Conservation (phyloP, 2,329 filamentous ascomycete species). For the Rugonectria rugulosa region DNA sequence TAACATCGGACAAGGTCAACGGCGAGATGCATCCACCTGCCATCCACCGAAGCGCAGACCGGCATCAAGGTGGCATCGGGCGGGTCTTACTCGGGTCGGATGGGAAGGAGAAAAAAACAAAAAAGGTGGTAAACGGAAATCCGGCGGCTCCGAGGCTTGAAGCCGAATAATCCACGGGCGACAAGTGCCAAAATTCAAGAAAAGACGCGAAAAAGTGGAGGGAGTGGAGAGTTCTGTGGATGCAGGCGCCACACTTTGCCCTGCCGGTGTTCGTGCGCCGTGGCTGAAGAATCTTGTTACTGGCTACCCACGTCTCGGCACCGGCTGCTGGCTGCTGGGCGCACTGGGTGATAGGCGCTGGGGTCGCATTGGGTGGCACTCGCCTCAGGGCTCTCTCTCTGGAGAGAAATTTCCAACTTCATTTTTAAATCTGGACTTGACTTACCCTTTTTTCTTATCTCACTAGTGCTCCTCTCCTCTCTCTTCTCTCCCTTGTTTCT, state of each 20-base stretch:
- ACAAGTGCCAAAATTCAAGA: constrained; percentile 25
- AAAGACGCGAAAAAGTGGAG: constrained; percentile 40
- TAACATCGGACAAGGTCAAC: not conserved
- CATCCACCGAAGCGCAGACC: not conserved
- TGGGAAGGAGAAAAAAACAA: not conserved
- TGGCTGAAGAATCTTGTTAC: constrained; percentile 36
- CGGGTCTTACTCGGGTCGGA: too few species aligned
- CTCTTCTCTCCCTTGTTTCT: constrained; percentile 30
- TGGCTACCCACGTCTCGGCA: too few species aligned
- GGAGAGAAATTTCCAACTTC: constrained; percentile 25
- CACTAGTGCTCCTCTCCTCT: constrained; percentile 27
- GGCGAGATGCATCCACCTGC: too few species aligned
- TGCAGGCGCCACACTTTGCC: constrained; percentile 24
- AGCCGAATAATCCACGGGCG: constrained; percentile 29
- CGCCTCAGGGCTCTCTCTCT: constrained; percentile 23
- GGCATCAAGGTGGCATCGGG: too few species aligned
- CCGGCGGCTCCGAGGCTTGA: constrained; percentile 42
- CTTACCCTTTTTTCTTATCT: constrained; percentile 16
- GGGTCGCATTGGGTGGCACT: constrained; percentile 33
- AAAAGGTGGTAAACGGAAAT: constrained; percentile 28
- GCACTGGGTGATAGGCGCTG: too few species aligned
- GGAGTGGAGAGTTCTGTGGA: constrained; percentile 26
- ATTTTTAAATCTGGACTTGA: constrained; percentile 4
- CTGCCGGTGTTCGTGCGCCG: constrained; percentile 28
- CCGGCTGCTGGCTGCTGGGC: too few species aligned